Evolutionary conservation across 306 rosid species (phyloP).

Genomic region (Gastrolobium villosum): DNA sequence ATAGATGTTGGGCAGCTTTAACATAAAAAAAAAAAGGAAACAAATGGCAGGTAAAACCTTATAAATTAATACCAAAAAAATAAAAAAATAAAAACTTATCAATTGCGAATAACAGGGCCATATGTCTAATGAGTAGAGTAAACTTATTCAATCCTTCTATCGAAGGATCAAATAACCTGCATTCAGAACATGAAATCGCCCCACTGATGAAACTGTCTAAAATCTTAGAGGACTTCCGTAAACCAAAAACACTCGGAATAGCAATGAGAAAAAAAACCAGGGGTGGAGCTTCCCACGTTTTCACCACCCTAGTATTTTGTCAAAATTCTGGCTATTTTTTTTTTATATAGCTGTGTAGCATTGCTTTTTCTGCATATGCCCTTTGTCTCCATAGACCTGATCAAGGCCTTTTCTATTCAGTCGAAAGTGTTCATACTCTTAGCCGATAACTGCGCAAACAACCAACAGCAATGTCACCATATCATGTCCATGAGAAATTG

Average conservation of each 20-base stretch:
- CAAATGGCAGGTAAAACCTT: not conserved
- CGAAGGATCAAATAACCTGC: not conserved
- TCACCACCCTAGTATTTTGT: not conserved
- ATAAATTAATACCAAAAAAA: not conserved
- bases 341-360: not conserved
- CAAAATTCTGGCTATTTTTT: not conserved
- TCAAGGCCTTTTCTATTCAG: not conserved
- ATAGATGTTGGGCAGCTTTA: not conserved
- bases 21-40: not conserved
- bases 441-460: not conserved
- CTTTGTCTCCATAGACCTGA: slow-evolving; percentile 18
- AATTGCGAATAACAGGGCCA: not conserved
- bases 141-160: no score
- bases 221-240: not conserved
- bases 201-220: not conserved
- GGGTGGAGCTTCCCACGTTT: not conserved
- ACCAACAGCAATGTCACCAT: not conserved
- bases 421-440: slow-evolving; percentile 10
- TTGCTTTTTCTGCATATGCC: not conserved
- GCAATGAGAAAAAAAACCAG: not conserved
- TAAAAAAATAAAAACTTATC: not conserved
- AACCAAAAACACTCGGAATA: not conserved
- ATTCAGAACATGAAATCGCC: not conserved
- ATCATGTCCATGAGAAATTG: not conserved
- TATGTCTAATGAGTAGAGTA: not conserved